Evolutionary conservation across 768 basidiomycete genomes (phyloP).

Genomic region (Tricholoma flavovirens): DNA sequence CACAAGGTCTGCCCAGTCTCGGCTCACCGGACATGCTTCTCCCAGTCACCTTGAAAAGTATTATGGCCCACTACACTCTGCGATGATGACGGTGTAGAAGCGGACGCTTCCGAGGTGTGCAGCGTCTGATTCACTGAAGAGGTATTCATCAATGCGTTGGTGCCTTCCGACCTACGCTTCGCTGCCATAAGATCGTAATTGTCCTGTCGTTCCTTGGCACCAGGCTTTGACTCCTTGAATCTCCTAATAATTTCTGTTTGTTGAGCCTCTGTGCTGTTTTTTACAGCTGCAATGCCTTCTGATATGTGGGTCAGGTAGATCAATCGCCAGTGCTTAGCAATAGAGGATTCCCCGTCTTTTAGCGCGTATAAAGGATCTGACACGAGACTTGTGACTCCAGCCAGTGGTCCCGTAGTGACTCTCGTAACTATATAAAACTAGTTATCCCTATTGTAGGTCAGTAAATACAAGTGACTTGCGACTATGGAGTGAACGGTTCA

Average conservation of each 20-base stretch:
- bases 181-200: slow-evolving; percentile 28
- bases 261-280: slow-evolving; percentile 27
- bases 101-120: background rate
- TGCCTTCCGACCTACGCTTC: slow-evolving; percentile 22
- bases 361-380: slow-evolving; percentile 31
- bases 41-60: background rate
- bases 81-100: background rate
- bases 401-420: slow-evolving; percentile 26
- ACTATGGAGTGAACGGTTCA: slow-evolving; percentile 31
- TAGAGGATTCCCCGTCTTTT: slow-evolving; percentile 28
- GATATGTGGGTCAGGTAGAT: slow-evolving; percentile 26
- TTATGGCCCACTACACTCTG: background rate
- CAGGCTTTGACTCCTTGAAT: slow-evolving; percentile 31
- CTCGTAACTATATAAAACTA: slow-evolving; percentile 20
- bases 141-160: background rate
- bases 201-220: slow-evolving; percentile 28
- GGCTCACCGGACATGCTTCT: background rate
- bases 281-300: slow-evolving; percentile 34
- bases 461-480: slow-evolving; percentile 18
- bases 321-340: slow-evolving; percentile 8
- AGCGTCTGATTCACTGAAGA: background rate
- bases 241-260: slow-evolving; percentile 26
- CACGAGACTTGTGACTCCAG: slow-evolving; percentile 31
- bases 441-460: background rate
- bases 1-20: background rate